Evolutionary conservation across 2,329 filamentous ascomycete species (phyloP), one percentile per base, ranked within the genome.

Genomic region (Colletotrichum nymphaeae): DNA sequence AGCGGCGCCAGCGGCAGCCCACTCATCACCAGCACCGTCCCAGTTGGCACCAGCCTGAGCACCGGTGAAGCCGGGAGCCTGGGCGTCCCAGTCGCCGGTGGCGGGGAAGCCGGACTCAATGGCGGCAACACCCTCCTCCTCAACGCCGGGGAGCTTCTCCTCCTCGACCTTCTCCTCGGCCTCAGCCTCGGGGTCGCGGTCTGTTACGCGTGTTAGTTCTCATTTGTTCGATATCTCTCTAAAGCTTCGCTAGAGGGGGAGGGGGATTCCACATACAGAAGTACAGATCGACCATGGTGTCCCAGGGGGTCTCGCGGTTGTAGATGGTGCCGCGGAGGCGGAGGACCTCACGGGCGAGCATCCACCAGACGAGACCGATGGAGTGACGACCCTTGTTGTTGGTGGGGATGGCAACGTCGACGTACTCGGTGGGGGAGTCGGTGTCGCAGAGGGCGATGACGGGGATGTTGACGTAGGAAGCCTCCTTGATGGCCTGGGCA

Each of bases 331-430:
- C 97, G 82, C 97, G 95, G 83, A 99, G 95, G 85, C 97, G 95
- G 87, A 99, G 95, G 85, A 99, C 96, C 92, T 99, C 97, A 91
- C 97, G 97, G 86, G 97, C 96, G 81, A 99, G 92, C 93, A 99
- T 93, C 97, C 97, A 99, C 97, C 97, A 99, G 89, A 99, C 87
- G 82, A 97, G 91, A 90, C 97, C 97, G 82, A 99, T 99, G 86
- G 97, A 93, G 90, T 98, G 95, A 86, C 97, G 96, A 91, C 95
- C 96, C 94, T 99, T 99, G 95, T 99, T 99, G 95, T 99, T 99
- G 90, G 97, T 98, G 83, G 97, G 97, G 88, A 99, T 99, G 87
- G 97, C 97, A 87, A 98, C 95, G 85, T 99, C 97, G 85, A 99
- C 97, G 90, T 96, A 99, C 89, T 99, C 96, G 87, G 97, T 98